A percentile compares a stretch with the other conserved stretches of the same genome.
Conservation (phyloP, 805 yeast species). For the Wickerhamiella parazyma region DNA sequence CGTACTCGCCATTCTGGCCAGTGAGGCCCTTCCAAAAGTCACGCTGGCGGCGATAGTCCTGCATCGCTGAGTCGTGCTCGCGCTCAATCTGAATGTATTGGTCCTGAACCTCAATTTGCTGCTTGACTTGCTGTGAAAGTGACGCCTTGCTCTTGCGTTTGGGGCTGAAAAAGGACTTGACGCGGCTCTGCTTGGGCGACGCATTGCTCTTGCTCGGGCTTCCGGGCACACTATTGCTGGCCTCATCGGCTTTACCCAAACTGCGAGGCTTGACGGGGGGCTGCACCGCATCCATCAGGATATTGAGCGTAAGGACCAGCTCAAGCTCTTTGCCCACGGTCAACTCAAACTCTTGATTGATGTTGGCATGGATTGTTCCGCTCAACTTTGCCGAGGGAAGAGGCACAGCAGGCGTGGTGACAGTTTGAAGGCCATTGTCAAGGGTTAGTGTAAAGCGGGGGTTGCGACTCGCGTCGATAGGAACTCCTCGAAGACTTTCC, state of each 20-base stretch:
- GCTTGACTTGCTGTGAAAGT: conserved; percentile 1
- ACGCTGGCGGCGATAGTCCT: conserved; percentile 19
- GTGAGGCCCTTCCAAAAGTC: conserved; percentile 43
- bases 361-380: conserved; percentile 12
- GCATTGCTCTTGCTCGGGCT: neutral
- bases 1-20: conserved; percentile 85
- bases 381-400: conserved; percentile 15
- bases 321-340: conserved; percentile 48
- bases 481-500: conserved; percentile 17
- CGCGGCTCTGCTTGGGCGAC: conserved; percentile 12
- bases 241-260: neutral
- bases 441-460: conserved; percentile 19
- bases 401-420: conserved; percentile 17
- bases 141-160: conserved; percentile 9
- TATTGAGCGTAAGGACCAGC: conserved; percentile 56
- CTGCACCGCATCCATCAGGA: conserved; percentile 35
- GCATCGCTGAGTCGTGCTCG: conserved; percentile 15
- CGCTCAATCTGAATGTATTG: conserved; percentile 6
- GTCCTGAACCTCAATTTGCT: conserved; percentile 1
- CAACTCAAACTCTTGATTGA: conserved; percentile 62
- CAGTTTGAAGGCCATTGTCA: conserved; percentile 22
- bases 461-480: conserved; percentile 17
- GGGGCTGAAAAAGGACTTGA: conserved; percentile 21
- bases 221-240: neutral
- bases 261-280: conserved; percentile 15